Base-by-base conservation (phyloP, 2,329 filamentous ascomycete genomes). In the Knufia petricola region DNA sequence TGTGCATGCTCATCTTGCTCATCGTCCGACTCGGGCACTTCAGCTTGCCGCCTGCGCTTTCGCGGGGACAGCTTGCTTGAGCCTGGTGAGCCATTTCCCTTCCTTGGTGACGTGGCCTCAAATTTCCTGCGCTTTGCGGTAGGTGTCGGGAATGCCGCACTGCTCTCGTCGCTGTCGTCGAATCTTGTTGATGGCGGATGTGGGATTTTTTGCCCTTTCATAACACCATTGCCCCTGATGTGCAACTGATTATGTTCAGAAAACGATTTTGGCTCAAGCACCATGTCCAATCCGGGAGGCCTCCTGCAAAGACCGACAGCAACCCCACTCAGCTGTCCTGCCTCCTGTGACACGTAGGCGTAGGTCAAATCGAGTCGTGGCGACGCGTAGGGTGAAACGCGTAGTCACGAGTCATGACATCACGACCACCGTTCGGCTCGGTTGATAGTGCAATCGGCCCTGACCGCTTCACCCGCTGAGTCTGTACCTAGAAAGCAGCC, bases 1-100 rank as follows among this genome's bases (percentile, higher is more conserved):
- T 56, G 61, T 52, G 72, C 62, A 28, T 62, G 67, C 52, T 72
- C 62, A 34, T 64, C 58, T 6, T 69, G 61, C 47, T 69, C 65
- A 52, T 52, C 40, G 23, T 31, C 41, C 26, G 49, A 41, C 28
- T 52, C 15, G 32, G 49, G 38, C 13, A 49, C 37, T 3, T 20
- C 37, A 38, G 54, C 52, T 10, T 48, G 46, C 20, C 47, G 52
- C 34, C 50, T 60, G 26, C 53, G 49, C 20, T 46, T 54, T 17
- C 26, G 26, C 4, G 42, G 39, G n/a, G 20, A 48, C 7, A 37
- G 28, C 21, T 26, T 28, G 24, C 50, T 49, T 30, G 45, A 52
- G 19, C 50, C 50, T 21, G 46, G 42, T 39, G 49, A 50, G 44
- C 51, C 55, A 23, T 42, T 24, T 24, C 46, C 49, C 4, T 32